Conservation (phyloP, 1,284 basidiomycete genomes). For the Boletus hoseneyae region DNA sequence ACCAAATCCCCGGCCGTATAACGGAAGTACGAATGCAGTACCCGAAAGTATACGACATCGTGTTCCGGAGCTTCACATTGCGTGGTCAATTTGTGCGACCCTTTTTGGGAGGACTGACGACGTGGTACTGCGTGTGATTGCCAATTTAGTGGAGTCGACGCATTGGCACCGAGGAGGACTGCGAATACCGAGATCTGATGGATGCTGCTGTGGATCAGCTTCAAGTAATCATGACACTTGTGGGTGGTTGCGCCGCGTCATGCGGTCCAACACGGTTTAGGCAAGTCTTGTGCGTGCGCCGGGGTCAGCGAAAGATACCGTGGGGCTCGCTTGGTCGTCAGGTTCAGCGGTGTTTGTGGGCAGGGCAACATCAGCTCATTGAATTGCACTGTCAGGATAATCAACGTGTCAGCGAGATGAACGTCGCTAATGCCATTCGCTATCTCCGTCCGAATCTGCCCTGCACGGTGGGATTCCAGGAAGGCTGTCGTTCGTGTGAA, state of each 20-base stretch:
- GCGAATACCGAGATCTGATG: slow-evolving; percentile 20
- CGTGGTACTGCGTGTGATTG: slow-evolving; percentile 11
- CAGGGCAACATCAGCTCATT: slow-evolving; percentile 7
- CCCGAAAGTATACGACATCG: slow-evolving; percentile 22
- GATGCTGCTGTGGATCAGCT: too few species aligned
- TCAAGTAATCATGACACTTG: slow-evolving; percentile 14
- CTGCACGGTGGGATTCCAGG: slow-evolving; percentile 8
- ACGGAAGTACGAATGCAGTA: slow-evolving; percentile 10
- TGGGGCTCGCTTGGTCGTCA: slow-evolving; percentile 8
- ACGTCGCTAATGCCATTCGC: slow-evolving; percentile 11
- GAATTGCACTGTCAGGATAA: slow-evolving; percentile 10
- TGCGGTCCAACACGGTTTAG: slow-evolving; percentile 9
- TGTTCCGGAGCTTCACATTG: slow-evolving; percentile 24
- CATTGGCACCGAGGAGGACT: not conserved
- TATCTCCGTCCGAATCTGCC: slow-evolving; percentile 10
- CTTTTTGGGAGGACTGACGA: slow-evolving; percentile 14
- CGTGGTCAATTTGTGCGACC: slow-evolving; percentile 14
- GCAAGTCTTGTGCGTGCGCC: slow-evolving; percentile 5
- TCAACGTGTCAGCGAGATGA: slow-evolving; percentile 15
- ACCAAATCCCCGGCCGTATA: slow-evolving; percentile 3
- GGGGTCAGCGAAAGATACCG: slow-evolving; percentile 6
- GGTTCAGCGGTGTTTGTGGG: slow-evolving; percentile 22
- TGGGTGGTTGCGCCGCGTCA: slow-evolving; percentile 11
- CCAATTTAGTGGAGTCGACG: slow-evolving; percentile 8
- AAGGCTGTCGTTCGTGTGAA: slow-evolving; percentile 19